Evolutionary conservation across 305 asterid genomes (phyloP).

Genomic region (Fraxinus albicans): DNA sequence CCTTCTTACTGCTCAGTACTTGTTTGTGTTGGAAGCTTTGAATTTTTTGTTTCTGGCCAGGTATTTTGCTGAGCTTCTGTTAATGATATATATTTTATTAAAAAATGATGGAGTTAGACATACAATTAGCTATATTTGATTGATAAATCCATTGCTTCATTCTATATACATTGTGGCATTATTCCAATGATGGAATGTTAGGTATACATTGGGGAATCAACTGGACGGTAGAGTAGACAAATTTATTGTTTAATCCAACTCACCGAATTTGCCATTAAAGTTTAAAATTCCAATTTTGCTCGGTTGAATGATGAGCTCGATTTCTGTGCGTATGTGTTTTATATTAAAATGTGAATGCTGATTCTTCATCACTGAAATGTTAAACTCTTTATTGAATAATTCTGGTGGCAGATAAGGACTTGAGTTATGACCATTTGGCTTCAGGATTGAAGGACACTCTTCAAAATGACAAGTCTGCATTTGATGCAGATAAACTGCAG

Average conservation of each 20-base stretch:
- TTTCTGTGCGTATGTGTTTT: not conserved
- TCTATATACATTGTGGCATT: not conserved
- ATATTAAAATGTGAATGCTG: not conserved
- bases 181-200: not conserved
- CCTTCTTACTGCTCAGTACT: conserved; percentile 80
- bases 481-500: conserved; percentile 81
- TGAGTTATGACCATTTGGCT: conserved; percentile 87
- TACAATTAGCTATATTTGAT: not conserved
- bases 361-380: not conserved
- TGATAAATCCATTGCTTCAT: not conserved
- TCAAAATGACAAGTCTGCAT: conserved; percentile 69
- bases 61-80: conserved; percentile 30
- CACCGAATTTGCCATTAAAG: not conserved
- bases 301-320: too few species aligned
- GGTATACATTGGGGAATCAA: too few species aligned
- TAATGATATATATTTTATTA: not conserved
- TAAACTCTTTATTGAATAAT: not conserved
- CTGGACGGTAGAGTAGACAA: not conserved
- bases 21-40: conserved; percentile 81
- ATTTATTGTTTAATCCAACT: not conserved
- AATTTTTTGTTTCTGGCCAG: conserved; percentile 96
- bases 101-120: not conserved
- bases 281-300: not conserved
- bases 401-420: conserved; percentile 53
- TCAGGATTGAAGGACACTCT: conserved; percentile 76